Evolutionary conservation across 129 eudicot species (phyloP).

Genomic region (Helichrysum umbraculigerum): DNA sequence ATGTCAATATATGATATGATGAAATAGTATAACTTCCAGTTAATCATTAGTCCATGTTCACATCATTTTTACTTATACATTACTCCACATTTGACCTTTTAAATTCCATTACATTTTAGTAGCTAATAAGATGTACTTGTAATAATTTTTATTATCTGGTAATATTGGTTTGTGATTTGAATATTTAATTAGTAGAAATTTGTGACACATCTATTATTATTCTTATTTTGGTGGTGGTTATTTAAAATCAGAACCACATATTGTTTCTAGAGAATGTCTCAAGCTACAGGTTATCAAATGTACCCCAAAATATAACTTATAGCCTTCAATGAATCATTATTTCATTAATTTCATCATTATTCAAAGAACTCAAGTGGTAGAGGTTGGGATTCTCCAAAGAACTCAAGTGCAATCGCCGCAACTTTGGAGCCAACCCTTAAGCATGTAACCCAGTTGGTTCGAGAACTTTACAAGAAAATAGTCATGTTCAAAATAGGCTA

Average conservation of each 20-base stretch:
- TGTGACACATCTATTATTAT: too few species aligned
- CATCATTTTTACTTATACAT: constrained; percentile 18
- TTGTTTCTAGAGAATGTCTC: not conserved
- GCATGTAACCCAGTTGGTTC: too few species aligned
- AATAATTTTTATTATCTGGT: too few species aligned
- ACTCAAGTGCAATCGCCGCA: too few species aligned
- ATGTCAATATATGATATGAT: constrained; percentile 20
- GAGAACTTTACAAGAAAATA: too few species aligned
- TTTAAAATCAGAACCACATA: not conserved
- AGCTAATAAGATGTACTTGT: too few species aligned
- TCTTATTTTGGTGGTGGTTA: not conserved
- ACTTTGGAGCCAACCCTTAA: too few species aligned
- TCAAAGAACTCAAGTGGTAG: too few species aligned
- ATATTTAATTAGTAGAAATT: too few species aligned
- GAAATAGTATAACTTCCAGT: not conserved
- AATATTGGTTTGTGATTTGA: too few species aligned
- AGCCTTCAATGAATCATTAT: not conserved
- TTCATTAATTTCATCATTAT: not conserved
- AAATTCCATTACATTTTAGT: not conserved
- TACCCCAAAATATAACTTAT: not conserved
- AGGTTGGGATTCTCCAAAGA: too few species aligned
- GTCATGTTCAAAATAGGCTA: too few species aligned
- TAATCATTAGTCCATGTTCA: constrained; percentile 2
- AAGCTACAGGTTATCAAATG: not conserved
- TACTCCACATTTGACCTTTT: constrained; percentile 11